Evolutionary conservation across 257 asterid species (phyloP).

Genomic region (Lithospermum erythrorhizon): DNA sequence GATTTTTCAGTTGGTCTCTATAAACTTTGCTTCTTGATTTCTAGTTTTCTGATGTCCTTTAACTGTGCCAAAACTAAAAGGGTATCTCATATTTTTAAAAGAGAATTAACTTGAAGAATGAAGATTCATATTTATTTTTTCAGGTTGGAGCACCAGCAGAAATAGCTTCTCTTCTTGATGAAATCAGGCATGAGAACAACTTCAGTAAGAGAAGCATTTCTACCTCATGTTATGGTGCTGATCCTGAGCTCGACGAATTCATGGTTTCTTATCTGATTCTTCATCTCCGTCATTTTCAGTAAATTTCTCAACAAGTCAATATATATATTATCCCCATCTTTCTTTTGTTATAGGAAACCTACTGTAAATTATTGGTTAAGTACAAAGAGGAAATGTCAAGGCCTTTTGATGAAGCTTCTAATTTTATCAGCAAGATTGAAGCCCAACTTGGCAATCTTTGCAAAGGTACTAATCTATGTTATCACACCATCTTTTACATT

Average conservation of each 20-base stretch:
- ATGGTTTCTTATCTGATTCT: slow-evolving; percentile 17
- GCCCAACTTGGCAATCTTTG: slow-evolving; percentile 53
- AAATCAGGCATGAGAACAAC: slow-evolving; percentile 26
- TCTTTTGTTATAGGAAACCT: slow-evolving; percentile 42
- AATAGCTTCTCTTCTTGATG: slow-evolving; percentile 30
- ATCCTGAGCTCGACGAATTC: slow-evolving; percentile 48
- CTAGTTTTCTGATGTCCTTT: too few species aligned
- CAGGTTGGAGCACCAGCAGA: slow-evolving; percentile 48
- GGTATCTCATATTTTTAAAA: neutral
- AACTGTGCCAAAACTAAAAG: slow-evolving; percentile 1
- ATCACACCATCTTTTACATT: neutral
- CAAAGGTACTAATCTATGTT: slow-evolving; percentile 34
- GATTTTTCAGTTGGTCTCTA: neutral
- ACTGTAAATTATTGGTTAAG: slow-evolving; percentile 52
- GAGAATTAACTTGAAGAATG: neutral
- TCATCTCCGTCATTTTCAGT: neutral
- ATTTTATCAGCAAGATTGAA: slow-evolving; percentile 60
- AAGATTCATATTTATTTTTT: neutral
- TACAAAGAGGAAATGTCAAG: slow-evolving; percentile 62
- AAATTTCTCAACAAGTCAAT: too few species aligned
- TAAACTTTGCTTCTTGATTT: neutral
- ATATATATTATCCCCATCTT: neutral
- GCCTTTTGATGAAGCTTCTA: slow-evolving; percentile 84
- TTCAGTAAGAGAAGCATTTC: slow-evolving; percentile 10
- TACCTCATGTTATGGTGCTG: slow-evolving; percentile 26